Evolutionary conservation across 768 basidiomycete genomes (phyloP).

Genomic region (Boletus sensibilis): DNA sequence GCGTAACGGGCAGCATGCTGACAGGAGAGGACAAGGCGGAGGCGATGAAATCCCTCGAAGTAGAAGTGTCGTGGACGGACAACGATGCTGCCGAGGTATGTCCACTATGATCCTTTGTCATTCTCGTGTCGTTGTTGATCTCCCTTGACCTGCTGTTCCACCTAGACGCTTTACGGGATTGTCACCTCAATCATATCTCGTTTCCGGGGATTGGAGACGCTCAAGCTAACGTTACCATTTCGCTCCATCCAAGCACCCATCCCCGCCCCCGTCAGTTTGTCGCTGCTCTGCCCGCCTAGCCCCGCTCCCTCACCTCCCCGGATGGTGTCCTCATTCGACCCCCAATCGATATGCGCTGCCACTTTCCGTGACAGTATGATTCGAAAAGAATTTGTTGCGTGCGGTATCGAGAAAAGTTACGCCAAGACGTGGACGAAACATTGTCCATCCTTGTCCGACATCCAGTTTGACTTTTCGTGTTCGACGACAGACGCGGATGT

Average conservation of each 20-base stretch:
- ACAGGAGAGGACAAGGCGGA: constrained; percentile 9
- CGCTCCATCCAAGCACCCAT: constrained; percentile 25
- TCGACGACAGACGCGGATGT: constrained; percentile 26
- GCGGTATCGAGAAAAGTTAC: constrained; percentile 25
- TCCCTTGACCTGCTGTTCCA: not conserved
- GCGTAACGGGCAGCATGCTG: constrained; percentile 23
- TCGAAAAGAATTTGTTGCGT: constrained; percentile 31
- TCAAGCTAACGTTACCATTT: constrained; percentile 33
- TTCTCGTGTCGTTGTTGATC: not conserved
- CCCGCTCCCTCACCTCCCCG: constrained; percentile 9
- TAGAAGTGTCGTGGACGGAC: constrained; percentile 29
- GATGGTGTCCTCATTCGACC: not conserved
- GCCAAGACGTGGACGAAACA: constrained; percentile 30
- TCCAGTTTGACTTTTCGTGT: constrained; percentile 33
- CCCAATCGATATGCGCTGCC: not conserved
- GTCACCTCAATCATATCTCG: constrained; percentile 34
- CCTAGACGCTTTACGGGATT: constrained; percentile 28
- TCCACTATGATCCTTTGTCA: not conserved
- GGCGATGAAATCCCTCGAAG: constrained; percentile 24
- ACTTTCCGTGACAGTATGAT: not conserved
- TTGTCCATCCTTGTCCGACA: constrained; percentile 27
- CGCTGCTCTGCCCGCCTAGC: not conserved
- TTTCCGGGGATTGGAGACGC: constrained; percentile 27
- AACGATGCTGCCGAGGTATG: constrained; percentile 31
- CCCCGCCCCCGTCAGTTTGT: constrained; percentile 3